These are phyloP conservation scores for Carex scoparia DNA, from an alignment of 176 grass and related monocot species.

Conservation along the genomic window DNA sequence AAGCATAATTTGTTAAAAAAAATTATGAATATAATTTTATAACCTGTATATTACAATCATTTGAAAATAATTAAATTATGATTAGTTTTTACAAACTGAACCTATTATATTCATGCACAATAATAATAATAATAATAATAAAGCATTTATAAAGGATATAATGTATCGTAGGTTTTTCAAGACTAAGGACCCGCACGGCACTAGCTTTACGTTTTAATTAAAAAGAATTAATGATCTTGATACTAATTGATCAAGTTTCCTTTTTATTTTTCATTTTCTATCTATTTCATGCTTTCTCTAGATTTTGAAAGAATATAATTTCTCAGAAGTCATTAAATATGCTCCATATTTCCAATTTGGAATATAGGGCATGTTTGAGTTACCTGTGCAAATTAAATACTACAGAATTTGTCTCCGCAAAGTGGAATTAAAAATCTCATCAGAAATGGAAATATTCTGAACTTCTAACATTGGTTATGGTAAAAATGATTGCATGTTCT, in stretches of 20 bases:
- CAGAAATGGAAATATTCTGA: too few relatives aligned
- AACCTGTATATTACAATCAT: neutral
- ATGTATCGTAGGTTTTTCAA: neutral
- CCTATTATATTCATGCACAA: too few relatives aligned
- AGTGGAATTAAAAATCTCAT: neutral
- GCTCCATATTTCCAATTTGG: neutral
- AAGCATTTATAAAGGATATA: neutral
- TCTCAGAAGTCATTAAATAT: neutral
- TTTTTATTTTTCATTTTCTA: neutral
- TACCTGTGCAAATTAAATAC: neutral
- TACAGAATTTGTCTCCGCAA: neutral
- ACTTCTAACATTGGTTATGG: too few relatives aligned
- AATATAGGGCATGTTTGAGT: neutral
- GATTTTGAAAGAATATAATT: neutral
- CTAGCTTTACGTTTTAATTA: neutral
- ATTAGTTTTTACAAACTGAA: too few relatives aligned
- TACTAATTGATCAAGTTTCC: neutral
- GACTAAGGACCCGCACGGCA: neutral
- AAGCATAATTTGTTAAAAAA: neutral
- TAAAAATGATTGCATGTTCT: neutral
- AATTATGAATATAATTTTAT: neutral
- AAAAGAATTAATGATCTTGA: neutral
- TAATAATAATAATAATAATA: too few relatives aligned
- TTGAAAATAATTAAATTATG: too few relatives aligned
- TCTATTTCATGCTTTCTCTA: neutral